Evolutionary conservation across 495 filamentous ascomycete genomes (phyloP).

Genomic region (Penicillium ucsense): DNA sequence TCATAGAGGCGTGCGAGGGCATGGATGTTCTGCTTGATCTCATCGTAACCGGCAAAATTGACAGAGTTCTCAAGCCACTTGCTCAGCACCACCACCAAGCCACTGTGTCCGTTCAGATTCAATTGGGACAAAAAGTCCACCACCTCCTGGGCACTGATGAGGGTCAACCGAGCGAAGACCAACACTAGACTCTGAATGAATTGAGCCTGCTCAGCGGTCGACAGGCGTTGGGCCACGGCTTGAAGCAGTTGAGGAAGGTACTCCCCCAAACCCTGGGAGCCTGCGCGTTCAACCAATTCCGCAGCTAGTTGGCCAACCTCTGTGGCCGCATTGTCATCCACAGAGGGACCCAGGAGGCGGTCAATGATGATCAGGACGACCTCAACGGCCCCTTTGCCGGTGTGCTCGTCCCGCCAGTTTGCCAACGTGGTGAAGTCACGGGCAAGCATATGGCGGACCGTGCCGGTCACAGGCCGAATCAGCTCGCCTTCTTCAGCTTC

Average conservation of each 20-base stretch:
- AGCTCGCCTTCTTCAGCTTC: slow-evolving; percentile 73
- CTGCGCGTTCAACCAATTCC: slow-evolving; percentile 89
- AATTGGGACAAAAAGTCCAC: slow-evolving; percentile 83
- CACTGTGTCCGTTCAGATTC: slow-evolving; percentile 59
- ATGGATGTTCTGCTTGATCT: slow-evolving; percentile 92
- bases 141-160: slow-evolving; percentile 78
- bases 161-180: slow-evolving; percentile 83
- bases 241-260: slow-evolving; percentile 82
- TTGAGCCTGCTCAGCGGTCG: slow-evolving; percentile 65
- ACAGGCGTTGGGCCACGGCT: slow-evolving; percentile 80
- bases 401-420: slow-evolving; percentile 61
- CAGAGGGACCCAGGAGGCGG: slow-evolving; percentile 68
- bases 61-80: slow-evolving; percentile 97
- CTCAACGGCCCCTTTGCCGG: slow-evolving; percentile 75
- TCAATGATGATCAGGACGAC: slow-evolving; percentile 86
- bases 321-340: slow-evolving; percentile 85
- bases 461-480: slow-evolving; percentile 74
- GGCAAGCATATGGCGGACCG: slow-evolving; percentile 75
- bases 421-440: slow-evolving; percentile 85
- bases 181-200: slow-evolving; percentile 91
- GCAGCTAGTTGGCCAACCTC: slow-evolving; percentile 93
- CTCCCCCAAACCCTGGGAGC: slow-evolving; percentile 77
- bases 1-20: slow-evolving; percentile 83
- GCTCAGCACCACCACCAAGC: slow-evolving; percentile 74
- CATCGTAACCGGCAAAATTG: slow-evolving; percentile 93